Evolutionary conservation across 176 grass and related monocot genomes (phyloP).

Genomic region (Triticum monococcum): DNA sequence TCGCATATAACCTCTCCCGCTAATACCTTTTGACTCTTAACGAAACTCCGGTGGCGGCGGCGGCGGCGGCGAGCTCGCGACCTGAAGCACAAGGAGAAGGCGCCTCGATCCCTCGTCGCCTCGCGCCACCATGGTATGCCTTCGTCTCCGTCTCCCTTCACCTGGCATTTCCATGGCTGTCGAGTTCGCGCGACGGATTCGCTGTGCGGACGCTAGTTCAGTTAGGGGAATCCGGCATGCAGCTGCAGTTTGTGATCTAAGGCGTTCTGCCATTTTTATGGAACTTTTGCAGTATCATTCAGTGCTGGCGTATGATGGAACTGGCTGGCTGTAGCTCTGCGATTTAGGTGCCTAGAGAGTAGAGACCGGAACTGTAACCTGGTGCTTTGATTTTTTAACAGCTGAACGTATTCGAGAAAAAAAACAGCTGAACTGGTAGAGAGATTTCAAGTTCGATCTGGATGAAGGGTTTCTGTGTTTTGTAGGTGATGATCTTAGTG

Average conservation of each 20-base stretch:
- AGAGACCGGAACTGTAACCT: no score
- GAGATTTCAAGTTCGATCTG: no score
- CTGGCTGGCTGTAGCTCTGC: no score
- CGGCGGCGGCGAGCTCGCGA: conserved; percentile 11
- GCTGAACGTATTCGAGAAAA: no score
- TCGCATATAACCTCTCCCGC: not conserved
- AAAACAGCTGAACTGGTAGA: no score
- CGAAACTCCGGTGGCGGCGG: not conserved
- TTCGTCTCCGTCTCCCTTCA: not conserved
- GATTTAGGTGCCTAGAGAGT: no score
- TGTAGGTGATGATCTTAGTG: not conserved
- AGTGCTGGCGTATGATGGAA: not conserved
- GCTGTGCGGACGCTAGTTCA: not conserved
- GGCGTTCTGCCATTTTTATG: no score
- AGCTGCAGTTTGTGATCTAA: not conserved
- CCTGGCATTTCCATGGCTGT: not conserved
- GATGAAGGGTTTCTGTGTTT: not conserved
- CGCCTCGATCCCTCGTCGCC: not conserved
- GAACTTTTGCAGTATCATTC: not conserved
- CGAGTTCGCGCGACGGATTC: not conserved
- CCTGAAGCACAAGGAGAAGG: not conserved
- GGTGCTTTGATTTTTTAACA: no score
- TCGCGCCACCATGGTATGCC: not conserved
- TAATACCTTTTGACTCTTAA: not conserved
- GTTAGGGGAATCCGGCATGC: not conserved